Percentiles rank a stretch among this genome's conserved stretches.
Evolutionary conservation across 352 stramenopile species (phyloP).

Genomic region (Plasmopara viticola): DNA sequence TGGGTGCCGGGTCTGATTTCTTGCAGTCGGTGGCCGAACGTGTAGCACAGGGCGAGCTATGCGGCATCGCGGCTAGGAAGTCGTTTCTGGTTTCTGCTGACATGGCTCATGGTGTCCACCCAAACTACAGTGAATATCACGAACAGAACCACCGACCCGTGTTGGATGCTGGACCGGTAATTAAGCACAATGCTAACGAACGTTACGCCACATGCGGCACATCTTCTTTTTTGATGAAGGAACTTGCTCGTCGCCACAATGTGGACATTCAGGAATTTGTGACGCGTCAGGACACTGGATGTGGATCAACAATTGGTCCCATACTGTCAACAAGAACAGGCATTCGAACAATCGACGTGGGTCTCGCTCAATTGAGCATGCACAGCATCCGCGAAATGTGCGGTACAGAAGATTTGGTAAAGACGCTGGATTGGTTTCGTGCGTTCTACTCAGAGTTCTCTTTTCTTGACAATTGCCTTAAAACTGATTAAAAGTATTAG

Average conservation of each 20-base stretch:
- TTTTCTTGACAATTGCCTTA: constrained; percentile 78
- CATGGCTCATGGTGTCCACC: constrained; percentile 97
- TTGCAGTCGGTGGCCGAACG: constrained; percentile 58
- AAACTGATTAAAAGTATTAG: constrained; percentile 68
- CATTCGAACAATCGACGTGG: constrained; percentile 96
- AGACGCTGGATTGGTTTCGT: constrained; percentile 86
- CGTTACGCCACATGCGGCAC: constrained; percentile 94
- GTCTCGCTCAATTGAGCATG: constrained; percentile 96
- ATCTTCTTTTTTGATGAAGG: constrained; percentile 89
- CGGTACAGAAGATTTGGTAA: constrained; percentile 83
- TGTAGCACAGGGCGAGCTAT: constrained; percentile 54
- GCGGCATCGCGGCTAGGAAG: constrained; percentile 49
- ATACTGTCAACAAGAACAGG: constrained; percentile 93
- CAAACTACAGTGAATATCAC: constrained; percentile 96
- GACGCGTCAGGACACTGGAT: constrained; percentile 93
- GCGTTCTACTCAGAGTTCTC: constrained; percentile 92
- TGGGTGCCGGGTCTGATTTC: constrained; percentile 82
- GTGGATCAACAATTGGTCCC: constrained; percentile 96
- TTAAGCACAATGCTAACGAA: constrained; percentile 98
- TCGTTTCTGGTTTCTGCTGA: constrained; percentile 90
- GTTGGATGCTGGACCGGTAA: constrained; percentile 93
- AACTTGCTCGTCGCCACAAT: constrained; percentile 82
- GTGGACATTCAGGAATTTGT: constrained; percentile 94
- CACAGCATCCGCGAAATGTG: constrained; percentile 96
- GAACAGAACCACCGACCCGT: constrained; percentile 89